Percentiles rank a stretch among this genome's conserved stretches.
Conservation (phyloP, 2,329 filamentous ascomycete species). For the Phialophora expanda region DNA sequence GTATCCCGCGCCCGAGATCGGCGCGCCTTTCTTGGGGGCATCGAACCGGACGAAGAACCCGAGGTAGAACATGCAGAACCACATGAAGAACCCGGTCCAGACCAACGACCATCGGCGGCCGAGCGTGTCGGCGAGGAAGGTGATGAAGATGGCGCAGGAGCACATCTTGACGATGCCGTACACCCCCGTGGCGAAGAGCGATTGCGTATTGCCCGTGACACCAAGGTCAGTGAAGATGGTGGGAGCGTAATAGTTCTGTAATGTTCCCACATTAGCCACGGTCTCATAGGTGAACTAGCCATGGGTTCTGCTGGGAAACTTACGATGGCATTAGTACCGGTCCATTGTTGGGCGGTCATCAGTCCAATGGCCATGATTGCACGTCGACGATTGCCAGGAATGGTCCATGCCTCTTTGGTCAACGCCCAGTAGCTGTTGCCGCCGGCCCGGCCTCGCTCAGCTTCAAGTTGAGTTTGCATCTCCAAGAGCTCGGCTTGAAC, state of each 20-base stretch:
- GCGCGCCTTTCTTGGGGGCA: constrained; percentile 59
- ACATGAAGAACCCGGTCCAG: constrained; percentile 69
- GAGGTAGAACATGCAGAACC: constrained; percentile 69
- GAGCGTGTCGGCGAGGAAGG: constrained; percentile 71
- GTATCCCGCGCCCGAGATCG: constrained; percentile 70
- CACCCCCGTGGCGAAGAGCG: constrained; percentile 74
- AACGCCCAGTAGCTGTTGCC: constrained; percentile 61
- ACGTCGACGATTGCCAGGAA: constrained; percentile 60
- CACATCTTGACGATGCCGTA: constrained; percentile 74
- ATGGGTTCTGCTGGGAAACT: not conserved
- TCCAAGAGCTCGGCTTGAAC: constrained; percentile 65
- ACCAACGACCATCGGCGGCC: constrained; percentile 67
- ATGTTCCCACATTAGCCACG: not conserved
- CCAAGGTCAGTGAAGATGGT: constrained; percentile 71
- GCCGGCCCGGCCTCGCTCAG: constrained; percentile 64
- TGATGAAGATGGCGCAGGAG: constrained; percentile 67
- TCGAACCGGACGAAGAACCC: constrained; percentile 71
- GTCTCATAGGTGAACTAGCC: not conserved
- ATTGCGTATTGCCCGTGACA: constrained; percentile 60
- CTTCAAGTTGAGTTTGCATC: constrained; percentile 66
- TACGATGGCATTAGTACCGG: constrained; percentile 59
- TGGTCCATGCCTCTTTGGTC: constrained; percentile 67
- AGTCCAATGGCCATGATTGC: constrained; percentile 60
- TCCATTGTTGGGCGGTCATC: constrained; percentile 62
- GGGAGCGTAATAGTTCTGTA: constrained; percentile 68